Evolutionary conservation across 345 rosid genomes (phyloP), one percentile per base, ranked within the genome.

Genomic region (Litchi chinensis): DNA sequence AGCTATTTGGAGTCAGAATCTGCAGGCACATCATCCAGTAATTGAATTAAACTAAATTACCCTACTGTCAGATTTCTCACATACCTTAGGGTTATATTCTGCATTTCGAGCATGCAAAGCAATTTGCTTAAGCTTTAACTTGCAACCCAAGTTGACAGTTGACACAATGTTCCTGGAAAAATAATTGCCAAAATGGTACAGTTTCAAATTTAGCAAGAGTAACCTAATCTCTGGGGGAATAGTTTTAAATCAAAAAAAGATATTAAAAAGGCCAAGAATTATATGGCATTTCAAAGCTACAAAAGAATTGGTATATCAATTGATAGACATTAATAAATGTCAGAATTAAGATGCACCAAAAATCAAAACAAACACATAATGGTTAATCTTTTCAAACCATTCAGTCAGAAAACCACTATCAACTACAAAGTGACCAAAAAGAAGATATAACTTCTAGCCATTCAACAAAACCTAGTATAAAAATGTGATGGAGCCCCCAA

Each of bases 71-170:
- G 57, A 57, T 60, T 24, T 54, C n/a, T 0, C 43, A 48, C 80
- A 77, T 69, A 90, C 97, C 92, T 84, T 86, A 1, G 95, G 98
- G 63, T 90, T 89, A 71, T 88, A 92, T 75, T 94, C 98, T 0
- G 97, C 95, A 80, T 94, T 94, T 0, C 93, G 90, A 77, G 97
- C 97, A 60, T 88, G 91, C 79, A 89, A 60, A 8, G 95, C 98
- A 65, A 92, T 94, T 21, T 84, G 80, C 87, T 92, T 91, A 15
- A 94, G 93, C 64, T 90, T 90, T 82, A 94, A 85, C 82, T 88
- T 90, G 87, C 98, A 92, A 68, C 83, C 91, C 85, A 93, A 83
- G 84, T 89, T 93, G 66, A 94, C 91, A 0, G 97, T 90, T 0
- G 95, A 91, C 8, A 93, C 97, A 62, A 94, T 84, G 74, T 93